Base-by-base conservation (phyloP, 1,284 basidiomycete genomes). In the Sanguinoderma infundibulare region DNA sequence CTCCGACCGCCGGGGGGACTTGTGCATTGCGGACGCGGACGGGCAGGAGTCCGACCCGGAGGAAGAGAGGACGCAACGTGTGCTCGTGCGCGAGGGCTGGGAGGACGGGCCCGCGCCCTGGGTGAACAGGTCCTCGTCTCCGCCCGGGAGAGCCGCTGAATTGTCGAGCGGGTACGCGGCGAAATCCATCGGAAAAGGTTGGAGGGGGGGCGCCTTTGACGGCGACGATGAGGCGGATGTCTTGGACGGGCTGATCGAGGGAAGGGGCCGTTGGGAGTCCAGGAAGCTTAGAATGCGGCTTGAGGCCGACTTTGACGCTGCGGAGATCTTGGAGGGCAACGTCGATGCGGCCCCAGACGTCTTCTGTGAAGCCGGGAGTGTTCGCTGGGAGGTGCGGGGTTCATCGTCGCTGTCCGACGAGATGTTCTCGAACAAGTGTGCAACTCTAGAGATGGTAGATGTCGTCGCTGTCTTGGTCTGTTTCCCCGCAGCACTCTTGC, bases 1-100 rank as follows among this genome's bases (percentile, higher is more conserved):
- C 46, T 53, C 57, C 4, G 71, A 66, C 28, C 67, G 68, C 5
- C 72, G 69, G 5, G 73, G 73, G 1, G 72, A 73, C 55, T 73
- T 73, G 35, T 64, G 64, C 17, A 68, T 30, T 28, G 57, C 38
- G 50, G 38, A 17, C n/a, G 34, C 28, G 22, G 51, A 0, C 22
- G n/a, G 49, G 20, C n/a, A n/a, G 20, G 63, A 57, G 28, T 64
- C 63, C 2, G 60, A 51, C n/a, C 39, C 44, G 17, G 42, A 49
- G 3, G 53, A n/a, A 5, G 61, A 54, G 28, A 59, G 26, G 15
- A 57, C 61, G 1, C 54, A 61, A 39, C 52, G 57, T 7, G 38
- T 35, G 24, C 63, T 55, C 10, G 46, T 47, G 32, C 64, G 63
- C 17, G 59, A 62, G 14, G 67, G 44, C 8, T 38, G 42, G 30